Base-by-base conservation (phyloP, 768 basidiomycete genomes). In the Collybiopsis luxurians region DNA sequence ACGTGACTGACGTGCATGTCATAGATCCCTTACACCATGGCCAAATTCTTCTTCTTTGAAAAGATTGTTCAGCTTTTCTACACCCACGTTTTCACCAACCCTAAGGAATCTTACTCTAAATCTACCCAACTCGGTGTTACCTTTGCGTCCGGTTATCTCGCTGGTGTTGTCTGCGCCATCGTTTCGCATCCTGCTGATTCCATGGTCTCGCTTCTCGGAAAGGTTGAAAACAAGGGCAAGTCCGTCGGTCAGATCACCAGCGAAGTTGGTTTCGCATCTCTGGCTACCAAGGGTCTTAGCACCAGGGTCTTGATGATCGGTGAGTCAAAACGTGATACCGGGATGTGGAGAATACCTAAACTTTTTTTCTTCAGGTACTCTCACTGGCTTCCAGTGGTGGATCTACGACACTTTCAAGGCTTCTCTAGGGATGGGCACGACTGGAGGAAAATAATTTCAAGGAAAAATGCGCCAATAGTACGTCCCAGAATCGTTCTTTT, bases 181-280 rank as follows among this genome's bases (percentile, higher is more conserved):
- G 95, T 98, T 71, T 98, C 95, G 17, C 95, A 98, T 71, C 95
- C 95, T 48, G 95, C 95, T 63, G 95, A 98, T 72, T 89, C 95
- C 38, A 73, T 98, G 61, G 89, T 97, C 63, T 96, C 94, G 57
- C 85, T 86, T 72, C 93, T 97, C 75, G 93, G 95, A 71, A 98
- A 98, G 81, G 80, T 84, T 59, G 70, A 79, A 61, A 90, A 92
- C 81, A 88, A 83, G 78, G 90, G 90, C 77, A 92, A 93, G 79
- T 74, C 79, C 48, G 69, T 85, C 58, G 89, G 88, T 11, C 63
- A 78, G 59, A 90, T 95, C 61, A 82, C 86, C 26, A 75, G 74
- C 36, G 92, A 95, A 66, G 84, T 87, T 51, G 90, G 90, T 13
- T 44, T 85, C 53, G 71, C 72, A 24, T 68, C 77, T 44, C 79